Conservation (phyloP, 1,284 basidiomycete genomes). For the Tilletia caries region DNA sequence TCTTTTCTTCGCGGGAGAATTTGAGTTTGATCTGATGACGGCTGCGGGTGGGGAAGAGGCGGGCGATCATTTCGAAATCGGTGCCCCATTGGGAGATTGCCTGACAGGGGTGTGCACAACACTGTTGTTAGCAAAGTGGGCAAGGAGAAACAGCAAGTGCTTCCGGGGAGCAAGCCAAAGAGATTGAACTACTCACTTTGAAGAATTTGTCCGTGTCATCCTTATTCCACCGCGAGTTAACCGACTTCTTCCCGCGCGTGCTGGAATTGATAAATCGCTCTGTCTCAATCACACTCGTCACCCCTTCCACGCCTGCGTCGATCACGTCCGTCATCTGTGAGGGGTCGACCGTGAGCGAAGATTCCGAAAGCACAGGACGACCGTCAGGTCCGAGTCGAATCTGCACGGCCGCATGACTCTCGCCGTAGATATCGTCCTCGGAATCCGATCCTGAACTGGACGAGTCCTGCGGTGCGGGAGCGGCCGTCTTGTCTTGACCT, state of each 20-base stretch:
- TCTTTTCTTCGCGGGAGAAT: constrained; percentile 80
- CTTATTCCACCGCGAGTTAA: constrained; percentile 67
- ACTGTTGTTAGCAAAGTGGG: too few species aligned
- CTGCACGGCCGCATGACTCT: background rate
- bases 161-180: background rate
- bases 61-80: constrained; percentile 85
- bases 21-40: constrained; percentile 84
- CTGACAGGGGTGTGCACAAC: too few species aligned
- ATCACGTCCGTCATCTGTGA: background rate
- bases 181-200: constrained; percentile 63
- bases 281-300: constrained; percentile 8
- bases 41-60: constrained; percentile 76
- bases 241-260: constrained; percentile 62
- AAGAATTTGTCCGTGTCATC: constrained; percentile 83
- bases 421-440: background rate
- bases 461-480: background rate
- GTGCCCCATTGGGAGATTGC: constrained; percentile 81
- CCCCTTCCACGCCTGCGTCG: background rate
- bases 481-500: background rate
- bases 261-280: constrained; percentile 13
- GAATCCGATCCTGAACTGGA: background rate
- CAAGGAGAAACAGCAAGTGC: background rate
- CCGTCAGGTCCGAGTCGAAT: constrained; percentile 12
- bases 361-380: constrained; percentile 4
- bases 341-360: constrained; percentile 9